phyloP scores from a whole-genome alignment of 1,139 yeast species.

The Blastobotrys apis region DNA sequence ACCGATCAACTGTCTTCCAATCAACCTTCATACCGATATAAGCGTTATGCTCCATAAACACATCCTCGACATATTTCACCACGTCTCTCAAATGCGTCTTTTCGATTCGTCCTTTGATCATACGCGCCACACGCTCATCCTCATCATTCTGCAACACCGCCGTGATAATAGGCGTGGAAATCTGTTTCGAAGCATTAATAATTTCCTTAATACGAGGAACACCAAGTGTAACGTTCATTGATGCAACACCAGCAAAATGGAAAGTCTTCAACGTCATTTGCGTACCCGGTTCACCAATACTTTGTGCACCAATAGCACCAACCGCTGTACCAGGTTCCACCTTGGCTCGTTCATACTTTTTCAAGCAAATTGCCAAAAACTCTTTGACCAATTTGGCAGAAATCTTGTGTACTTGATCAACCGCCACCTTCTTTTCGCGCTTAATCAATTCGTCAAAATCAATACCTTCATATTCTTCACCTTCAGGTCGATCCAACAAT shows the following conservation, averaged over 20 bases:
- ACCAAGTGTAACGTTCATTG: slow-evolving; percentile 98
- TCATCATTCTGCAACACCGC: slow-evolving; percentile 89
- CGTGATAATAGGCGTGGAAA: slow-evolving; percentile 94
- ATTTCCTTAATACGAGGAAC: slow-evolving; percentile 99
- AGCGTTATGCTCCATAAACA: slow-evolving; percentile 75
- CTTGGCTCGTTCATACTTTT: slow-evolving; percentile 81
- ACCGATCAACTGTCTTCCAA: slow-evolving; percentile 74
- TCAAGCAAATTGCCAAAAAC: slow-evolving; percentile 72
- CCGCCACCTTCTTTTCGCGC: slow-evolving; percentile 43
- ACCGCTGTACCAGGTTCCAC: slow-evolving; percentile 99
- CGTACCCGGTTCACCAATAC: slow-evolving; percentile 99
- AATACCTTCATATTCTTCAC: slow-evolving; percentile 35
- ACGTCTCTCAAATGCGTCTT: slow-evolving; percentile 86
- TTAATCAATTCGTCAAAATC: slow-evolving; percentile 46
- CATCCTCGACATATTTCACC: slow-evolving; percentile 88
- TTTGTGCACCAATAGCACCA: slow-evolving; percentile 98
- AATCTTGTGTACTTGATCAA: slow-evolving; percentile 71
- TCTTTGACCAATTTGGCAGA: slow-evolving; percentile 55
- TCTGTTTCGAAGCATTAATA: slow-evolving; percentile 91
- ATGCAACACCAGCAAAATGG: slow-evolving; percentile 99
- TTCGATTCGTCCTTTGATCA: slow-evolving; percentile 95
- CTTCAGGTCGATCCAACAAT: slow-evolving; percentile 43
- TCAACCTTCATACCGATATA: slow-evolving; percentile 80
- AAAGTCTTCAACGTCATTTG: slow-evolving; percentile 98
- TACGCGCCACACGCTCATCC: slow-evolving; percentile 97